Conservation (phyloP, 345 rosid species). For the Eutrema heterophyllum region DNA sequence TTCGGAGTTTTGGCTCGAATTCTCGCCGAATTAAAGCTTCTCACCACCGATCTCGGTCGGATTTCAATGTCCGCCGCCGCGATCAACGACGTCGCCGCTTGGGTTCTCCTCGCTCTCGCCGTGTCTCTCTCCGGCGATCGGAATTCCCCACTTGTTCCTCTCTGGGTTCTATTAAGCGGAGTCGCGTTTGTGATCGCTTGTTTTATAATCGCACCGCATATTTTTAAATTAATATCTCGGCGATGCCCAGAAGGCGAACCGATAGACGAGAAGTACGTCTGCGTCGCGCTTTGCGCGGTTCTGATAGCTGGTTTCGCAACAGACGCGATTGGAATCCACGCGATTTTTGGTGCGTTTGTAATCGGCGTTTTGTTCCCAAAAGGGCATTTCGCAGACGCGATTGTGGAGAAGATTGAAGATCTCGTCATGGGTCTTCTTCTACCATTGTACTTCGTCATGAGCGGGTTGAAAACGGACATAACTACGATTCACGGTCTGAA, state of each 20-base stretch:
- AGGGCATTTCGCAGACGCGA: constrained; percentile 63
- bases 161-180: constrained; percentile 73
- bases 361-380: constrained; percentile 64
- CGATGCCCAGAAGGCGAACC: constrained; percentile 83
- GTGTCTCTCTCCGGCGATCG: constrained; percentile 55
- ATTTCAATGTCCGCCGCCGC: constrained; percentile 85
- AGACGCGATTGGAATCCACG: constrained; percentile 71
- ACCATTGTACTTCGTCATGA: constrained; percentile 73
- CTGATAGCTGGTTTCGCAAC: constrained; percentile 59
- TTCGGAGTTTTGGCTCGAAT: constrained; percentile 85
- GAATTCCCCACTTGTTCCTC: constrained; percentile 48
- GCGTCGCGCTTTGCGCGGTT: constrained; percentile 52
- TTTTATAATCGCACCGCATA: constrained; percentile 34
- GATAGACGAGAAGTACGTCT: constrained; percentile 57
- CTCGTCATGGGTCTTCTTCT: constrained; percentile 69
- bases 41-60: constrained; percentile 72
- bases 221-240: constrained; percentile 52
- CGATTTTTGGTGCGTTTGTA: constrained; percentile 76
- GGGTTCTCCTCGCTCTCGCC: constrained; percentile 84
- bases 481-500: constrained; percentile 52
- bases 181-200: constrained; percentile 42
- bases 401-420: constrained; percentile 76
- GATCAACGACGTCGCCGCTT: constrained; percentile 71
- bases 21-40: constrained; percentile 76
- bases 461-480: constrained; percentile 74